Conservation (phyloP, 768 basidiomycete species). For the Hericium erinaceus region DNA sequence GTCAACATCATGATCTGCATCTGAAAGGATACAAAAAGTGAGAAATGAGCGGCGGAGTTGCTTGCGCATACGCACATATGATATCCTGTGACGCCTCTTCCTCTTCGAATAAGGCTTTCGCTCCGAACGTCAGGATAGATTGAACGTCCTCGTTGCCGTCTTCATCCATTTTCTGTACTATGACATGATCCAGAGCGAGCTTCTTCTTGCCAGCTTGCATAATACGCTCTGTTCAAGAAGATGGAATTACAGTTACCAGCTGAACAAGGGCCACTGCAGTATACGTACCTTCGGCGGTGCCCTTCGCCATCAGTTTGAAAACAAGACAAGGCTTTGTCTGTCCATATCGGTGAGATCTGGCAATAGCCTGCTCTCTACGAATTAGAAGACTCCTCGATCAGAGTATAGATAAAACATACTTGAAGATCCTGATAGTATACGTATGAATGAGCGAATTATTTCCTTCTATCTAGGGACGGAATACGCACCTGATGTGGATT, state of each 20-base stretch:
- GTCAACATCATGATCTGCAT: slow-evolving; percentile 75
- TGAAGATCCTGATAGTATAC: slow-evolving; percentile 61
- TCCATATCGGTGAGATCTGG: slow-evolving; percentile 89
- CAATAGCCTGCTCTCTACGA: slow-evolving; percentile 60
- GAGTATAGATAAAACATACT: slow-evolving; percentile 34
- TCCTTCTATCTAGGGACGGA: background rate
- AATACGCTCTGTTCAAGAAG: slow-evolving; percentile 59
- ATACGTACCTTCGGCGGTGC: slow-evolving; percentile 73
- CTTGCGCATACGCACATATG: slow-evolving; percentile 34
- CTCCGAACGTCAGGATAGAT: slow-evolving; percentile 84
- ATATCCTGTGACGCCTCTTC: slow-evolving; percentile 55
- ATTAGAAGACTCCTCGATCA: background rate
- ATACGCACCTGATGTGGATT: slow-evolving; percentile 87
- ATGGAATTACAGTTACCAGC: background rate
- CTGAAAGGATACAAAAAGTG: slow-evolving; percentile 26
- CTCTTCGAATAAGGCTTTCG: slow-evolving; percentile 73
- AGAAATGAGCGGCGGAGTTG: background rate
- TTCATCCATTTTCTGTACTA: slow-evolving; percentile 91
- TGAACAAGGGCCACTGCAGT: background rate
- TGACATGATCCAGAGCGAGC: slow-evolving; percentile 86
- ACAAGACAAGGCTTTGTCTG: slow-evolving; percentile 92
- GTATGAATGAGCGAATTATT: background rate
- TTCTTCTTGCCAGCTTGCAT: slow-evolving; percentile 94
- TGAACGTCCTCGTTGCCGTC: slow-evolving; percentile 71
- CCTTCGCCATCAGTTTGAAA: slow-evolving; percentile 94